Conservation (phyloP, 495 filamentous ascomycete genomes). For the Acidomyces sp. region DNA sequence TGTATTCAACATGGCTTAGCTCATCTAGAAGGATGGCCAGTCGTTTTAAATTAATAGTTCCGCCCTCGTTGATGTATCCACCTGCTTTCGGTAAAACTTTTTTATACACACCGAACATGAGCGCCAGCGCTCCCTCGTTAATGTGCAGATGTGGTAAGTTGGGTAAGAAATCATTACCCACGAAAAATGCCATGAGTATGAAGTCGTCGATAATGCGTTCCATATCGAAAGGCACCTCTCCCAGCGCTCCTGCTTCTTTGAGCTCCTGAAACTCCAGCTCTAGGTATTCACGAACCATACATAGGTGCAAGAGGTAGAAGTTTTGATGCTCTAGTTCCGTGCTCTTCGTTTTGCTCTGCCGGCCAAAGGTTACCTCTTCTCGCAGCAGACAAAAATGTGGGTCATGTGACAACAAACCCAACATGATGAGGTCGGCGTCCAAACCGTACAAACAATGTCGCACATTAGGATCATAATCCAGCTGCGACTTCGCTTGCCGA, state of each 20-base stretch:
- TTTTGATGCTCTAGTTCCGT: conserved; percentile 98
- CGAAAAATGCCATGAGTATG: conserved; percentile 98
- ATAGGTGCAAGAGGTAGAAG: conserved; percentile 95
- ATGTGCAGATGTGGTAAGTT: conserved; percentile 95
- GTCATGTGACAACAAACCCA: conserved; percentile 91
- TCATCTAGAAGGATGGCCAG: conserved; percentile 69
- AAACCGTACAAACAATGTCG: conserved; percentile 96
- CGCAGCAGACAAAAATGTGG: conserved; percentile 95
- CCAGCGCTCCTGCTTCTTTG: conserved; percentile 57
- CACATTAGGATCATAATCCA: conserved; percentile 84
- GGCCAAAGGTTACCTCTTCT: conserved; percentile 95
- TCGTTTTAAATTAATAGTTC: conserved; percentile 74
- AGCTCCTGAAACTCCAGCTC: conserved; percentile 94
- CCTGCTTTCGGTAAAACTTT: conserved; percentile 71
- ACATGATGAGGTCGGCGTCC: conserved; percentile 97
- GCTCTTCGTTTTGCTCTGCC: conserved; percentile 67
- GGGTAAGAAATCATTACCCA: conserved; percentile 97
- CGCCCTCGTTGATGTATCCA: conserved; percentile 93
- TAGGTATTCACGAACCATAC: conserved; percentile 92
- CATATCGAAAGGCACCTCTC: conserved; percentile 68
- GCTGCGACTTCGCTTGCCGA: conserved; percentile 85
- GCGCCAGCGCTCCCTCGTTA: conserved; percentile 88
- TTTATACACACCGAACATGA: conserved; percentile 98
- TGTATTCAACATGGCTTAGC: conserved; percentile 70
- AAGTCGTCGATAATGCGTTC: conserved; percentile 98